Percentiles rank a stretch among this genome's conserved stretches.
phyloP scores from a whole-genome alignment of 495 filamentous ascomycete species.

The Trichoderma reesei region DNA sequence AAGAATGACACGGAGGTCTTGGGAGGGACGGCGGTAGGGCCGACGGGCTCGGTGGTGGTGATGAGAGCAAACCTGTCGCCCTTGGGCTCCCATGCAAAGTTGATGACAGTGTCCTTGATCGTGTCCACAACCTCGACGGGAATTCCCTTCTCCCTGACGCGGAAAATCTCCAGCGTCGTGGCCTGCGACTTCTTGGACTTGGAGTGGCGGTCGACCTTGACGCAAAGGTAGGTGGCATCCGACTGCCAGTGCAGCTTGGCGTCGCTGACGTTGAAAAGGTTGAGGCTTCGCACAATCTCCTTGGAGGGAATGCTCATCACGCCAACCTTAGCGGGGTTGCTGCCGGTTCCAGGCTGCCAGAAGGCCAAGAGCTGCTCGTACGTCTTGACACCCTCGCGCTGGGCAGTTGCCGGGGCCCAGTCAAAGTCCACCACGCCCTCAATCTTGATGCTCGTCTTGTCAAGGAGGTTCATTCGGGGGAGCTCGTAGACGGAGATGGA shows the following conservation, averaged over 20 bases:
- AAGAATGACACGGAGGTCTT: slow-evolving; percentile 95
- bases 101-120: slow-evolving; percentile 95
- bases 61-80: slow-evolving; percentile 95
- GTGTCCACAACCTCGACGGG: slow-evolving; percentile 96
- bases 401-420: slow-evolving; percentile 78
- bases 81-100: slow-evolving; percentile 98
- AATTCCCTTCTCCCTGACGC: slow-evolving; percentile 89
- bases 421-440: slow-evolving; percentile 97
- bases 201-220: slow-evolving; percentile 97
- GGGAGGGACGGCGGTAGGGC: slow-evolving; percentile 69
- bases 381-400: slow-evolving; percentile 68
- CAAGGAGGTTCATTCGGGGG: slow-evolving; percentile 81
- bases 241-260: slow-evolving; percentile 98
- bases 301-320: slow-evolving; percentile 95
- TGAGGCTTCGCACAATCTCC: slow-evolving; percentile 83
- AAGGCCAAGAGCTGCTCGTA: slow-evolving; percentile 96
- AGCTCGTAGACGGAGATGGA: slow-evolving; percentile 92
- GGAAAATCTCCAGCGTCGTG: slow-evolving; percentile 97
- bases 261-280: slow-evolving; percentile 94
- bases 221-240: slow-evolving; percentile 84
- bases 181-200: slow-evolving; percentile 97
- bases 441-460: slow-evolving; percentile 84
- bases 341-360: slow-evolving; percentile 97
- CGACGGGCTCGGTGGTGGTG: slow-evolving; percentile 76
- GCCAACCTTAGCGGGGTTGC: slow-evolving; percentile 93